These are phyloP conservation scores for Scortechinia acanthostroma DNA, from an alignment of 2,329 filamentous ascomycete genomes.

Conservation along the genomic window DNA sequence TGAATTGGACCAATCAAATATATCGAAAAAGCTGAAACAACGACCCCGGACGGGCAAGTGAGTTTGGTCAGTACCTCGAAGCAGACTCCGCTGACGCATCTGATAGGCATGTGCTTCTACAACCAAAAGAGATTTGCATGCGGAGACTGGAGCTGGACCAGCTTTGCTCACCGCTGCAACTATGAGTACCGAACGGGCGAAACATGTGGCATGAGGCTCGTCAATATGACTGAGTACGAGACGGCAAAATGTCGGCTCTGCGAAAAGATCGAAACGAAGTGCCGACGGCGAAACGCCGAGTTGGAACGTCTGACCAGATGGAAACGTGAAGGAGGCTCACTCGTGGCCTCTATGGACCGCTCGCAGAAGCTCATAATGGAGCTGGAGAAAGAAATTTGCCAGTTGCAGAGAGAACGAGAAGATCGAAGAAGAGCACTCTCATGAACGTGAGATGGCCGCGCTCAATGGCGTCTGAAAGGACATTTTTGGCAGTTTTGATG, in stretches of 20 bases:
- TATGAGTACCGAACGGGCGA: constrained; percentile 93
- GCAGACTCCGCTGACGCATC: background rate
- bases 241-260: constrained; percentile 72
- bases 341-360: background rate
- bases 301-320: constrained; percentile 69
- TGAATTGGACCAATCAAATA: constrained; percentile 1
- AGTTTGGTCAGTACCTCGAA: background rate
- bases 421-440: background rate
- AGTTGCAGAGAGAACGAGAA: background rate
- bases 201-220: constrained; percentile 88
- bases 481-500: too few relatives aligned
- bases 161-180: constrained; percentile 85
- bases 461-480: too few relatives aligned
- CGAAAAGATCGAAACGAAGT: constrained; percentile 81
- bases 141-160: constrained; percentile 90
- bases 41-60: background rate
- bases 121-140: constrained; percentile 80
- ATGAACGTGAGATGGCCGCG: too few relatives aligned
- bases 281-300: constrained; percentile 69
- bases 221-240: constrained; percentile 66
- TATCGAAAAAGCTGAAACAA: background rate
- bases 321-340: constrained; percentile 52
- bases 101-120: constrained; percentile 80
- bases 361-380: background rate
- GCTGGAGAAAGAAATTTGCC: background rate